These are phyloP conservation scores for Daldinia caldariorum DNA, from an alignment of 495 filamentous ascomycete species.

Conservation along the genomic window DNA sequence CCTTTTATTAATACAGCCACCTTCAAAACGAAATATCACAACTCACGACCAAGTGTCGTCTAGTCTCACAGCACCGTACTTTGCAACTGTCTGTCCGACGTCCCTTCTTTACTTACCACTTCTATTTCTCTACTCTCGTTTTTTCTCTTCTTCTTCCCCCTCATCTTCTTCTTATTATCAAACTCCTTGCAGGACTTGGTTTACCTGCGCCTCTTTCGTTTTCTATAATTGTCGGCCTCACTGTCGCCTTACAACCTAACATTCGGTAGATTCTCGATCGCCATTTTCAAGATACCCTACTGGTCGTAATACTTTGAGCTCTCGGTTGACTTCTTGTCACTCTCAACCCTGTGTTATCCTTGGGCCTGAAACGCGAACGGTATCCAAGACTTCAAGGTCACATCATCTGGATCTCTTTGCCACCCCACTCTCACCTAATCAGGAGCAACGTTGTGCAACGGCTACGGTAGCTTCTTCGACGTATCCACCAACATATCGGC, in stretches of 20 bases:
- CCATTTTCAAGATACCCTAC: constrained; percentile 47
- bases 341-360: constrained; percentile 34
- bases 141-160: constrained; percentile 15
- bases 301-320: constrained; percentile 21
- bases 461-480: constrained; percentile 34
- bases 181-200: constrained; percentile 26
- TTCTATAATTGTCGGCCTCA: constrained; percentile 22
- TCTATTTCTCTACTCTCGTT: constrained; percentile 42
- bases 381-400: constrained; percentile 42
- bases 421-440: constrained; percentile 36
- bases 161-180: constrained; percentile 9
- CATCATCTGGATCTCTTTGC: constrained; percentile 40
- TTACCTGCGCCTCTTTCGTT: constrained; percentile 37
- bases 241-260: constrained; percentile 24
- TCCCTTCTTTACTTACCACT: constrained; percentile 29
- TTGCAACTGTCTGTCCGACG: constrained; percentile 28
- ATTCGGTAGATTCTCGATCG: constrained; percentile 50
- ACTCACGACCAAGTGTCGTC: constrained; percentile 40
- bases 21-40: constrained; percentile 29
- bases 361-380: constrained; percentile 48
- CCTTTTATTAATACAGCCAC: constrained; percentile 25
- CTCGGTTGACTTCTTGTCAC: constrained; percentile 24
- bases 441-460: constrained; percentile 39
- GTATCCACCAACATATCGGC: constrained; percentile 30
- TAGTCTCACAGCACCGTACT: constrained; percentile 28